These are phyloP conservation scores for Amanita molliuscula DNA, from an alignment of 768 basidiomycete genomes.

Conservation along the genomic window DNA sequence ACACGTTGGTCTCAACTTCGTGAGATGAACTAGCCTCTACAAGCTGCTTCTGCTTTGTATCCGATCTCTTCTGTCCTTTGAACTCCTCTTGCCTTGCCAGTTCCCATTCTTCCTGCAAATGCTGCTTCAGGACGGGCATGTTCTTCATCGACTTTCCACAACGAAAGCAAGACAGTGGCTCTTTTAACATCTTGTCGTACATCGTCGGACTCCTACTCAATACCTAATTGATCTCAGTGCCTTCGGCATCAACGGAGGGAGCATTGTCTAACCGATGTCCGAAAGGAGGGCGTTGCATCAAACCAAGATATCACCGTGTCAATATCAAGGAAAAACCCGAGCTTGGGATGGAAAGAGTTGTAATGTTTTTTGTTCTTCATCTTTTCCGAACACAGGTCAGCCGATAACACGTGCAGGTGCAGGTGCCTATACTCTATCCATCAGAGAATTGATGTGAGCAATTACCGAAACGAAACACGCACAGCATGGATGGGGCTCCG, in stretches of 20 bases:
- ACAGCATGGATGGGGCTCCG: constrained; percentile 80
- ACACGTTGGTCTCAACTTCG: background rate
- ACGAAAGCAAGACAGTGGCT: constrained; percentile 55
- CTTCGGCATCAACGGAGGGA: background rate
- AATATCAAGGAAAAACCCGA: constrained; percentile 75
- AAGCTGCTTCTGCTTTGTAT: constrained; percentile 23
- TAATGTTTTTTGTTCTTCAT: constrained; percentile 88
- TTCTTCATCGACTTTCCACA: constrained; percentile 57
- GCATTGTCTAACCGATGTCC: constrained; percentile 30
- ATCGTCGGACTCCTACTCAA: constrained; percentile 13
- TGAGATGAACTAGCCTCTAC: constrained; percentile 1
- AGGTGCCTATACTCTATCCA: constrained; percentile 43
- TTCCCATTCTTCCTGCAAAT: constrained; percentile 70
- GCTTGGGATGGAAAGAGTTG: constrained; percentile 80
- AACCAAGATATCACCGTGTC: constrained; percentile 78
- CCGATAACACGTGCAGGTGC: constrained; percentile 80
- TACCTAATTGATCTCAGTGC: background rate
- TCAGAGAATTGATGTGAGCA: background rate
- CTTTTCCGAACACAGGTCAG: constrained; percentile 56
- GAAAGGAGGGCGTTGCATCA: constrained; percentile 51
- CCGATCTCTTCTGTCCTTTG: constrained; percentile 21
- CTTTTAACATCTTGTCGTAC: constrained; percentile 63
- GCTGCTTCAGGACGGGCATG: constrained; percentile 65
- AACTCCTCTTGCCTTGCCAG: constrained; percentile 30
- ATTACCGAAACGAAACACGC: constrained; percentile 18